These are phyloP conservation scores for Chamaecrista fasciculata DNA, from an alignment of 306 rosid genomes.

Conservation along the genomic window DNA sequence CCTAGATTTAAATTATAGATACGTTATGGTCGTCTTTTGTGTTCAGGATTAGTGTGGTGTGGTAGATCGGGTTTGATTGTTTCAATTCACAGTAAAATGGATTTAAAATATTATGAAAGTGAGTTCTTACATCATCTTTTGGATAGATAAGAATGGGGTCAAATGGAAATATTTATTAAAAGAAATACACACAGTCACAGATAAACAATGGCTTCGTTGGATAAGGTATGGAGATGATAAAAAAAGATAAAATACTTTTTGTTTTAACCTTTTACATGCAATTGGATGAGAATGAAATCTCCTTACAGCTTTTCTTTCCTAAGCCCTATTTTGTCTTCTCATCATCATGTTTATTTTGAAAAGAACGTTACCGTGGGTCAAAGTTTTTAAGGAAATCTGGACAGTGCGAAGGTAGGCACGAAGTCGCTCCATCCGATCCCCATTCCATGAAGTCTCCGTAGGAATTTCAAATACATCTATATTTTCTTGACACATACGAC, in stretches of 20 bases:
- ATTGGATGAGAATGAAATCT: slow-evolving; percentile 11
- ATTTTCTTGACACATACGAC: not conserved
- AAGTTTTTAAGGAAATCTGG: not conserved
- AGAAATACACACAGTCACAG: no score
- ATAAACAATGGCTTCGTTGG: not conserved
- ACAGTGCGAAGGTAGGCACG: not conserved
- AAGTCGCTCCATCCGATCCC: not conserved
- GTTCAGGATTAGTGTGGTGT: not conserved
- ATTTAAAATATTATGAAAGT: not conserved
- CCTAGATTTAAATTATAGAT: not conserved
- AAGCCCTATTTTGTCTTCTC: not conserved
- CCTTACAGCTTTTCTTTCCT: not conserved
- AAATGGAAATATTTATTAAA: not conserved
- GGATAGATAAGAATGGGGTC: slow-evolving; percentile 10
- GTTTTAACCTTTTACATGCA: not conserved
- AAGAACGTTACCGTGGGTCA: slow-evolving; percentile 1
- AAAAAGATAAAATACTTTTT: not conserved
- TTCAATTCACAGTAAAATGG: slow-evolving; percentile 2
- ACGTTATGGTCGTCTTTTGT: not conserved
- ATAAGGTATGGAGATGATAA: not conserved
- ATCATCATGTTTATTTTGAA: not conserved
- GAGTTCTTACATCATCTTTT: not conserved
- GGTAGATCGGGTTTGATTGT: slow-evolving; percentile 19
- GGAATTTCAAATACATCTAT: not conserved
- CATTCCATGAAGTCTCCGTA: not conserved